A percentile compares a stretch with the other conserved stretches of the same genome.
These are phyloP conservation scores for Termitomyces heimii DNA, from an alignment of 768 basidiomycete genomes.

Conservation along the genomic window DNA sequence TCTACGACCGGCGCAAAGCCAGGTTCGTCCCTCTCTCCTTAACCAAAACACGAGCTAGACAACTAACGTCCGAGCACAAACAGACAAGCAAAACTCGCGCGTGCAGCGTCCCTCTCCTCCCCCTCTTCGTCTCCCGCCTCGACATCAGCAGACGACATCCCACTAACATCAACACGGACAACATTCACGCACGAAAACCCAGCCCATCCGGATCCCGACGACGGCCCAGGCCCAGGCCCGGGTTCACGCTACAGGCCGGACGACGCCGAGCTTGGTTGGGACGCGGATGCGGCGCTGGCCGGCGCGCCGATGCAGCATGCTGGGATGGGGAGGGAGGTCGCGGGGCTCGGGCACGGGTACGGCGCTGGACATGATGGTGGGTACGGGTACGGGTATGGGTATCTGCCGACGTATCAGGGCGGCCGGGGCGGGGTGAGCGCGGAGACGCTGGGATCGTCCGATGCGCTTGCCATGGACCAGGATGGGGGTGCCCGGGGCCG, in stretches of 20 bases:
- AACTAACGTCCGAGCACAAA: not conserved
- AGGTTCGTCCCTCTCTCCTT: constrained; percentile 33
- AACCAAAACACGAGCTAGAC: too few relatives aligned
- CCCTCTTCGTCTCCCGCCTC: constrained; percentile 19
- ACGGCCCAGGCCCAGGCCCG: too few relatives aligned
- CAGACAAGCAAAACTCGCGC: constrained; percentile 50
- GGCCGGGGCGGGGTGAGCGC: not conserved
- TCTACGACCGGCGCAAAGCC: constrained; percentile 66
- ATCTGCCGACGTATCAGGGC: not conserved
- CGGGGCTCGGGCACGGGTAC: not conserved
- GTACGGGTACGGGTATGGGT: not conserved
- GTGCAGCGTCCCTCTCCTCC: constrained; percentile 15
- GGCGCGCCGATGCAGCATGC: constrained; percentile 8
- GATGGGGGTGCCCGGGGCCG: too few relatives aligned
- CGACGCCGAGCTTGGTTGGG: not conserved
- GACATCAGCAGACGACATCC: constrained; percentile 23
- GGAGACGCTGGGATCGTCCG: not conserved
- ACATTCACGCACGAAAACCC: constrained; percentile 16
- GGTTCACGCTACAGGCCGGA: not conserved
- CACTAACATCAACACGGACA: constrained; percentile 23
- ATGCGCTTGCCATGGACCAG: not conserved
- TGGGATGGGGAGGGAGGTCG: not conserved
- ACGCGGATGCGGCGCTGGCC: constrained; percentile 11
- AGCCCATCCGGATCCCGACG: too few relatives aligned
- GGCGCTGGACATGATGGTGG: not conserved